A percentile compares a stretch with the other conserved stretches of the same genome.
phyloP scores from a whole-genome alignment of 2,329 filamentous ascomycete species.

The Coniochaeta prunicola region DNA sequence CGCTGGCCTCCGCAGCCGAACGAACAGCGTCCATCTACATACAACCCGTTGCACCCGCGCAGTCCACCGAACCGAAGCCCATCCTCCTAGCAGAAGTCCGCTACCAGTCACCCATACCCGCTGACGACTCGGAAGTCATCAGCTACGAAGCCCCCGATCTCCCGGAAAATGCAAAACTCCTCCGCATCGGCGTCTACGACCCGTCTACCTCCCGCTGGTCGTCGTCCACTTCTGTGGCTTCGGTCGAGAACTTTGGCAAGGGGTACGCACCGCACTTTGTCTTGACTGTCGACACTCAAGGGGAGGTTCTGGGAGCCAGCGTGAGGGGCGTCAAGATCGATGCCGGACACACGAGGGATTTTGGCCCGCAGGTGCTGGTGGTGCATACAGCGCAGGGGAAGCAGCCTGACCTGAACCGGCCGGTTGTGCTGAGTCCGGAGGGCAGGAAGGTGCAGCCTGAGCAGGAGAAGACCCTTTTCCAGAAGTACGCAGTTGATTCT shows the following conservation, averaged over 20 bases:
- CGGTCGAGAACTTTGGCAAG: slow-evolving; percentile 51
- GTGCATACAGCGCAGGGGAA: slow-evolving; percentile 39
- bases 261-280: slow-evolving; percentile 52
- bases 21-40: slow-evolving; percentile 46
- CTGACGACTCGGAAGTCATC: slow-evolving; percentile 35
- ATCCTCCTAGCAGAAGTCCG: slow-evolving; percentile 45
- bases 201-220: slow-evolving; percentile 36
- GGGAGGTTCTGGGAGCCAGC: slow-evolving; percentile 34
- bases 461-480: slow-evolving; percentile 56
- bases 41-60: slow-evolving; percentile 37
- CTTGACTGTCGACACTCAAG: slow-evolving; percentile 37
- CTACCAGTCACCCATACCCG: slow-evolving; percentile 38
- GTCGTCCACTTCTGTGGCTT: slow-evolving; percentile 48
- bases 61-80: slow-evolving; percentile 25
- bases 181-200: slow-evolving; percentile 54
- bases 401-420: slow-evolving; percentile 55
- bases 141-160: slow-evolving; percentile 52
- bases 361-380: slow-evolving; percentile 52
- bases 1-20: slow-evolving; percentile 26
- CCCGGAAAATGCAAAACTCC: slow-evolving; percentile 34
- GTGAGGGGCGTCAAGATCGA: slow-evolving; percentile 53
- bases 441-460: slow-evolving; percentile 48
- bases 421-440: slow-evolving; percentile 52
- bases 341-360: slow-evolving; percentile 57
- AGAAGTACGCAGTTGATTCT: slow-evolving; percentile 50